Evolutionary conservation across 257 asterid genomes (phyloP).

Genomic region (Nicotiana tabacum): DNA sequence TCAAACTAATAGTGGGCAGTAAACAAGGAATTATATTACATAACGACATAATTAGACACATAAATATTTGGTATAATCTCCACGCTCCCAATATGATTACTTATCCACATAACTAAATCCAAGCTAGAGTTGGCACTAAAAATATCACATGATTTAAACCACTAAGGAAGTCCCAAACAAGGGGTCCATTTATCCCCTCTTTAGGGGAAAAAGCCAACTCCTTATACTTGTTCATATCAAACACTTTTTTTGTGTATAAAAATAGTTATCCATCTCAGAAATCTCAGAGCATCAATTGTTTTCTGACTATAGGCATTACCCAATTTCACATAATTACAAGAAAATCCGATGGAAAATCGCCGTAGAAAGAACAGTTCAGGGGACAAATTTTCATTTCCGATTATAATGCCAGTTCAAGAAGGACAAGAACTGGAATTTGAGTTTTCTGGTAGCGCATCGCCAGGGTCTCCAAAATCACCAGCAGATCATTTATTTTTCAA

Average conservation of each 20-base stretch:
- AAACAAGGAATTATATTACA: not conserved
- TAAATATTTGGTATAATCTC: slow-evolving; percentile 2
- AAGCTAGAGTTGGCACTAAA: slow-evolving; percentile 16
- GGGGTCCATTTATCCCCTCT: slow-evolving; percentile 38
- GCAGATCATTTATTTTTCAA: slow-evolving; percentile 75
- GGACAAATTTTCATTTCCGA: slow-evolving; percentile 53
- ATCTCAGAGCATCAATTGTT: not conserved
- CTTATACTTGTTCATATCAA: slow-evolving; percentile 18
- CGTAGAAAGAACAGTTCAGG: slow-evolving; percentile 24
- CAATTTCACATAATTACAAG: too few species aligned
- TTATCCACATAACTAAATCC: slow-evolving; percentile 20
- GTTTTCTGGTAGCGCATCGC: slow-evolving; percentile 28
- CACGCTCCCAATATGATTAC: slow-evolving; percentile 47
- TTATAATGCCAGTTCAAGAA: slow-evolving; percentile 14
- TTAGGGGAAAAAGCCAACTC: slow-evolving; percentile 37
- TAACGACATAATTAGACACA: slow-evolving; percentile 2
- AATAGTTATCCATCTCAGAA: not conserved
- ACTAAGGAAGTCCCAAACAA: slow-evolving; percentile 35
- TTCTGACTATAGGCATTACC: not conserved
- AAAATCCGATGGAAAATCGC: slow-evolving; percentile 37
- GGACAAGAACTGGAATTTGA: slow-evolving; percentile 33
- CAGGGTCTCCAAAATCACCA: slow-evolving; percentile 54
- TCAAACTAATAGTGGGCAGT: not conserved
- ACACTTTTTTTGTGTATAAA: slow-evolving; percentile 14
- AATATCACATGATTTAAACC: slow-evolving; percentile 29